Evolutionary conservation across 495 filamentous ascomycete species (phyloP), one percentile per base, ranked within the genome.

Genomic region (Penicillium robsamsonii): DNA sequence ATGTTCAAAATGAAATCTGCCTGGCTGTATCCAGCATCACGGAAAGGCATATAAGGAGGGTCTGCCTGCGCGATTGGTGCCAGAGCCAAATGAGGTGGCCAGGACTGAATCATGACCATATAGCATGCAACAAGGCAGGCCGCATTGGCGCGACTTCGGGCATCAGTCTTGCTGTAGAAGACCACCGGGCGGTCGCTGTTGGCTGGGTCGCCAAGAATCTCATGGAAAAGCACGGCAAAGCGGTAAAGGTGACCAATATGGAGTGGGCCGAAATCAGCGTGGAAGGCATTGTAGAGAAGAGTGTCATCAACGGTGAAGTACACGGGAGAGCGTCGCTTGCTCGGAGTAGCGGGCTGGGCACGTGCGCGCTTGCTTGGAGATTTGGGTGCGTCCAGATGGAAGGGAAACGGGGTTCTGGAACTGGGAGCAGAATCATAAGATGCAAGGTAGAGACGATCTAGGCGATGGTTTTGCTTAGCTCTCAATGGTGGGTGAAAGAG

Each of bases 21-120:
- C 72, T 99, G 94, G 65, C 94, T 97, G 75, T 97, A 99, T 38
- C 94, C 94, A 58, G 94, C 94, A 73, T 99, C 94, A 44, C 94
- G 83, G 81, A 99, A 99, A 5, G 94, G 94, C 94, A 99, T 99
- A 67, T 96, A 82, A 5, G 94, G 94, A 12, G 93, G 94, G 65
- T 97, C 93, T 50, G 90, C 88, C 75, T 97, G 95, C 13, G 94
- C 89, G 62, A 97, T 92, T 2, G 94, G 94, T 8, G 95, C 93
- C 3, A 99, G 83, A n/a, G 93, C 95, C 56, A 97, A 76, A 78
- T 99, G 94, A 27, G 94, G 94, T n/a, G 94, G 87, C 95, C 95
- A 99, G 12, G 84, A 85, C 71, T 99, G 94, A 63, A 99, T 94
- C 47, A 99, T 75, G n/a, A 98, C 89, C 93, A 97, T 96, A 70